phyloP scores from a whole-genome alignment of 352 stramenopile species.

The Phytophthora idaei region DNA sequence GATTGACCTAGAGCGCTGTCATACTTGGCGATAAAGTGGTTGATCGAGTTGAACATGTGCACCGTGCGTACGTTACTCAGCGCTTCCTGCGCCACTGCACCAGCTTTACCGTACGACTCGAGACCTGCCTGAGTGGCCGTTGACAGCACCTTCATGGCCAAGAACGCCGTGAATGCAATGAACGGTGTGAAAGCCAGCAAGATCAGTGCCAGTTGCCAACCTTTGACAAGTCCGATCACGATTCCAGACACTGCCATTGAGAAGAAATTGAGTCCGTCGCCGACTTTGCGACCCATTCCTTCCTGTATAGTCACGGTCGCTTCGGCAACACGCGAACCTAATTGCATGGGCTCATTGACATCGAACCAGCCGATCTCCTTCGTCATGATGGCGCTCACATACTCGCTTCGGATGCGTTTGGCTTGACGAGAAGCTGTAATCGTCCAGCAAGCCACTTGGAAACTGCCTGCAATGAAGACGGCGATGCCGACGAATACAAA shows the following conservation, averaged over 20 bases:
- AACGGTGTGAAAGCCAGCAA: slow-evolving; percentile 70
- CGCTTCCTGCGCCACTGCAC: slow-evolving; percentile 73
- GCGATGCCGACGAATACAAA: slow-evolving; percentile 62
- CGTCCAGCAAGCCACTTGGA: slow-evolving; percentile 69
- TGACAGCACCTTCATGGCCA: slow-evolving; percentile 59
- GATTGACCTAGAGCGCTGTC: slow-evolving; percentile 48
- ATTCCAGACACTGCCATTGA: slow-evolving; percentile 71
- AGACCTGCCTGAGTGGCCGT: slow-evolving; percentile 53
- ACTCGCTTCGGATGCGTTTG: slow-evolving; percentile 60
- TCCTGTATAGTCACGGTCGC: slow-evolving; percentile 63
- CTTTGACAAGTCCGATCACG: slow-evolving; percentile 64
- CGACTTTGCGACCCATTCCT: slow-evolving; percentile 68
- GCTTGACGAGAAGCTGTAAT: slow-evolving; percentile 67
- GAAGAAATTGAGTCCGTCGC: slow-evolving; percentile 59
- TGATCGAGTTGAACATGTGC: slow-evolving; percentile 78
- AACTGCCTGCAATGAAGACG: slow-evolving; percentile 52
- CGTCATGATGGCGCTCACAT: slow-evolving; percentile 59
- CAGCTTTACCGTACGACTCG: slow-evolving; percentile 69
- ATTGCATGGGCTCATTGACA: slow-evolving; percentile 65
- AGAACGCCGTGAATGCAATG: slow-evolving; percentile 54
- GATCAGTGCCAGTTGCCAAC: slow-evolving; percentile 72
- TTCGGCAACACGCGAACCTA: slow-evolving; percentile 56
- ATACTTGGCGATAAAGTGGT: slow-evolving; percentile 68
- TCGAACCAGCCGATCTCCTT: slow-evolving; percentile 80
- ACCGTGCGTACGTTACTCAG: slow-evolving; percentile 79